Conservation (phyloP, 192 early-diverging fungal genomes). For the Coemansia sp. region DNA sequence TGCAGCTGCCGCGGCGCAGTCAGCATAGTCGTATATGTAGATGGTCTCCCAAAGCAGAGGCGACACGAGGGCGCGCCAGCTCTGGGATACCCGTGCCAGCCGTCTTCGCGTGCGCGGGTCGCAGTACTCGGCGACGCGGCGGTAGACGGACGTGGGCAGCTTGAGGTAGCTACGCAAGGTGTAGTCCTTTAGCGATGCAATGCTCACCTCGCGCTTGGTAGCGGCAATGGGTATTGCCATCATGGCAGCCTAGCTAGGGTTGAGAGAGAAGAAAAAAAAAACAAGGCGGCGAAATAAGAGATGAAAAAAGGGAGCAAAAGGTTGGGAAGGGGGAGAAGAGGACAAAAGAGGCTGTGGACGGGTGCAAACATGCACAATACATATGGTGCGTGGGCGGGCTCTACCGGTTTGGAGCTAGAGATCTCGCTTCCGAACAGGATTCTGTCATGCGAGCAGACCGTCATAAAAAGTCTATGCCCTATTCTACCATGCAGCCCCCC, state of each 20-base stretch:
- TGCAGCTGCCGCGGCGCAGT: slow-evolving; percentile 23
- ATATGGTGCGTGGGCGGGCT: not conserved
- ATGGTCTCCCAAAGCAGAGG: slow-evolving; percentile 51
- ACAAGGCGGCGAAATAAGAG: not conserved
- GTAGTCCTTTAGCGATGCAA: slow-evolving; percentile 37
- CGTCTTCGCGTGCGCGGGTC: slow-evolving; percentile 40
- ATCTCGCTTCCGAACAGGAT: not conserved
- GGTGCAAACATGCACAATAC: not conserved
- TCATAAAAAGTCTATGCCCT: slow-evolving; percentile 2
- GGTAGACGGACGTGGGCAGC: slow-evolving; percentile 43
- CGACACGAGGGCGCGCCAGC: slow-evolving; percentile 48
- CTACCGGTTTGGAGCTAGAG: not conserved
- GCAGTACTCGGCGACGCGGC: slow-evolving; percentile 51
- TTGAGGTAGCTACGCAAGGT: slow-evolving; percentile 24
- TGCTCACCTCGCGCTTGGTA: slow-evolving; percentile 29
- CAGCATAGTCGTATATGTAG: slow-evolving; percentile 39
- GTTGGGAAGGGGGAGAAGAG: not conserved
- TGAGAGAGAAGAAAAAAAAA: not conserved
- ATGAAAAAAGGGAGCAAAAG: slow-evolving; percentile 1
- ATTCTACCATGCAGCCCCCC: slow-evolving; percentile 2
- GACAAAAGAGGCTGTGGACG: not conserved
- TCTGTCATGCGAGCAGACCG: not conserved
- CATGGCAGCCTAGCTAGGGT: not conserved
- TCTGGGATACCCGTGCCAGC: slow-evolving; percentile 49
- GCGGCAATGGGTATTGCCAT: slow-evolving; percentile 31